phyloP scores from a whole-genome alignment of 495 filamentous ascomycete species.

The Daldinia bambusicola region DNA sequence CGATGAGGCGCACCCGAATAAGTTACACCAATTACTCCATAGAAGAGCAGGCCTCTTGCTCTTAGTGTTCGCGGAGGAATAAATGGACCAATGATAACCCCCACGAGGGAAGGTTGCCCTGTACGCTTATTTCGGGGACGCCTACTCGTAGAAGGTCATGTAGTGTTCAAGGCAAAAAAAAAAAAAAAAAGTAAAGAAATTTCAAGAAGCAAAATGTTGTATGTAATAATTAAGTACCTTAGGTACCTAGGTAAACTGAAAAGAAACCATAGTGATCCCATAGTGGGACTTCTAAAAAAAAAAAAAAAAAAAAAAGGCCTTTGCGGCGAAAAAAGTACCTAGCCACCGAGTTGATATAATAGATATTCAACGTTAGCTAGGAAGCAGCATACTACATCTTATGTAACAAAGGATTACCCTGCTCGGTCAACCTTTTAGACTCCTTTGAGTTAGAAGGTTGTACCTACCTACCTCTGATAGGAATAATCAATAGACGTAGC shows the following conservation, averaged over 20 bases:
- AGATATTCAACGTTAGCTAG: background rate
- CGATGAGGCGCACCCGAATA: conserved; percentile 7
- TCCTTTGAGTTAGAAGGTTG: conserved; percentile 6
- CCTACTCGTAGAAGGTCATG: conserved; percentile 13
- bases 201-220: background rate
- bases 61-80: conserved; percentile 24
- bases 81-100: conserved; percentile 23
- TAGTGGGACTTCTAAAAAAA: background rate
- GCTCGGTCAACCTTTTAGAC: conserved; percentile 35
- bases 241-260: too few species aligned
- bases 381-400: background rate
- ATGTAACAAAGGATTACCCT: conserved; percentile 25
- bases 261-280: background rate
- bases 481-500: conserved; percentile 23
- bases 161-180: background rate
- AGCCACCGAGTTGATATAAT: background rate
- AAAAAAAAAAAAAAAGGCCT: too few species aligned
- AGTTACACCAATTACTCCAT: conserved; percentile 15
- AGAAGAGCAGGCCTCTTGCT: conserved; percentile 9
- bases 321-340: background rate
- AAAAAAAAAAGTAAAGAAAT: background rate
- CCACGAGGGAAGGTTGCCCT: conserved; percentile 19
- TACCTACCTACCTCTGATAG: conserved; percentile 14
- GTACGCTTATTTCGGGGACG: conserved; percentile 27
- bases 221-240: too few species aligned